Evolutionary conservation across 768 basidiomycete genomes (phyloP).

Genomic region (Trametes elegans): DNA sequence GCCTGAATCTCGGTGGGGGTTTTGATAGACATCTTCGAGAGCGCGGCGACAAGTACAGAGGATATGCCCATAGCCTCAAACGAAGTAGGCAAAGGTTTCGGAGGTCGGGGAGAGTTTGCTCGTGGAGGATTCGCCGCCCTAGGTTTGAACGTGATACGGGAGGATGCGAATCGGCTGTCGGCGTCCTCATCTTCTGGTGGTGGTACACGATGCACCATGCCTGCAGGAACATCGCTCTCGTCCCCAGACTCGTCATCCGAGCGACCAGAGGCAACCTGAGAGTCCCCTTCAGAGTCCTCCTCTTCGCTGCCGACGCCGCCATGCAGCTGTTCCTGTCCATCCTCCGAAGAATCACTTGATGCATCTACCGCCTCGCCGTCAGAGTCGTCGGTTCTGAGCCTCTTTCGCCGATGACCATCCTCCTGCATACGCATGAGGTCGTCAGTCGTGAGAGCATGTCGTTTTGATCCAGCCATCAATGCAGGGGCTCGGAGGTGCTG

Average conservation of each 20-base stretch:
- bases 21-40: slow-evolving; percentile 82
- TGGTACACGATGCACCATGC: background rate
- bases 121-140: slow-evolving; percentile 7
- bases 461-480: slow-evolving; percentile 29
- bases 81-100: slow-evolving; percentile 26
- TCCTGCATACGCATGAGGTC: slow-evolving; percentile 38
- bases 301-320: slow-evolving; percentile 6
- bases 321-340: slow-evolving; percentile 4
- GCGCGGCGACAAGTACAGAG: slow-evolving; percentile 54
- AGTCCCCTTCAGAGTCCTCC: slow-evolving; percentile 21
- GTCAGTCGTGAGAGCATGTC: slow-evolving; percentile 31
- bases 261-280: slow-evolving; percentile 12
- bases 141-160: slow-evolving; percentile 25
- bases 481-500: background rate
- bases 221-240: slow-evolving; percentile 1
- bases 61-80: slow-evolving; percentile 65
- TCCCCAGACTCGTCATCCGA: background rate
- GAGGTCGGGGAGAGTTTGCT: background rate
- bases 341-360: slow-evolving; percentile 25
- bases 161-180: slow-evolving; percentile 20
- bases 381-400: slow-evolving; percentile 1
- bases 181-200: slow-evolving; percentile 6
- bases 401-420: slow-evolving; percentile 28
- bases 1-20: slow-evolving; percentile 85
- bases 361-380: slow-evolving; percentile 10